phyloP scores from a whole-genome alignment of 116 monocot species.

The Cymodocea nodosa region DNA sequence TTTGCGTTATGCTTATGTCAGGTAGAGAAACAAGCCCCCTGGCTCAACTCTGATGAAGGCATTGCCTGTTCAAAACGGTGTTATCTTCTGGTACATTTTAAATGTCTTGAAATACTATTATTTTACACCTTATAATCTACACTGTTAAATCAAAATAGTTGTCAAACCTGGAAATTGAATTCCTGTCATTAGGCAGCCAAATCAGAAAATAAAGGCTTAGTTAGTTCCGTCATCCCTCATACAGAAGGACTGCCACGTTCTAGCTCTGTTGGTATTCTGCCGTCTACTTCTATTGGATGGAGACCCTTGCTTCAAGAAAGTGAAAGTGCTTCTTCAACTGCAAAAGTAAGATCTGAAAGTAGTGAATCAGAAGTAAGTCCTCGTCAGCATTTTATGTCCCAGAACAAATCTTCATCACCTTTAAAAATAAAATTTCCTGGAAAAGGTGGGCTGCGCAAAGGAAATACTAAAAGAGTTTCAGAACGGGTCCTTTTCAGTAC shows the following conservation, averaged over 20 bases:
- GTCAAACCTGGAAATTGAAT: neutral
- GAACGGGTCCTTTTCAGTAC: slow-evolving; percentile 67
- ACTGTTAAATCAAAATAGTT: neutral
- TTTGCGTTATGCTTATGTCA: slow-evolving; percentile 21
- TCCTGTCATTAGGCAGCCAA: slow-evolving; percentile 26
- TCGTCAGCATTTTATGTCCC: slow-evolving; percentile 18
- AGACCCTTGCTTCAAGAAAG: slow-evolving; percentile 42
- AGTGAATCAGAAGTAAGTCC: slow-evolving; percentile 78
- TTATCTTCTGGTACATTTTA: slow-evolving; percentile 39
- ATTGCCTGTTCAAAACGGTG: slow-evolving; percentile 63
- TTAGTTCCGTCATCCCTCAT: slow-evolving; percentile 23
- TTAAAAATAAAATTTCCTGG: slow-evolving; percentile 28
- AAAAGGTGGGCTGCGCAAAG: slow-evolving; percentile 40
- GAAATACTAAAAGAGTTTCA: slow-evolving; percentile 72
- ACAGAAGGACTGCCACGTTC: slow-evolving; percentile 36
- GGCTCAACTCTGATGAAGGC: slow-evolving; percentile 54
- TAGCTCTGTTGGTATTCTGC: slow-evolving; percentile 19
- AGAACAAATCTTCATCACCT: slow-evolving; percentile 26
- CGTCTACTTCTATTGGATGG: slow-evolving; percentile 26
- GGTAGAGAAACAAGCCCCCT: slow-evolving; percentile 81
- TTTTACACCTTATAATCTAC: neutral
- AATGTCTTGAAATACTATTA: neutral
- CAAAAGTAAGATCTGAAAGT: slow-evolving; percentile 58
- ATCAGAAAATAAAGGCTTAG: slow-evolving; percentile 26
- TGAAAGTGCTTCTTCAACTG: slow-evolving; percentile 82